Base-by-base conservation (phyloP, 2,329 filamentous ascomycete species). In the Juglanconis oblonga region DNA sequence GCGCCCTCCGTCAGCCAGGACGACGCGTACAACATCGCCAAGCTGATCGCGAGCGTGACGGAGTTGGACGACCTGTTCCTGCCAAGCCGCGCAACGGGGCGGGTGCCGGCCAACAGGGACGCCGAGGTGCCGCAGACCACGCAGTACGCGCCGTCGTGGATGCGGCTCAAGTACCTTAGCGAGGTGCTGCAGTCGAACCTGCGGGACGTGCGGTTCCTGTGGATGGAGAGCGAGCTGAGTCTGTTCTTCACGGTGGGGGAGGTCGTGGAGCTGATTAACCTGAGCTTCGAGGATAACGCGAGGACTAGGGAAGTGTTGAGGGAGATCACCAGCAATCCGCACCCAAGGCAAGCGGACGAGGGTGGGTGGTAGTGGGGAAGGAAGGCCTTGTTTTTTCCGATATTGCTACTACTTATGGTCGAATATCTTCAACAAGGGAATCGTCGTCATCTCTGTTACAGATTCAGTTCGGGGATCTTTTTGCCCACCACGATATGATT, bases 141-240 rank as follows among this genome's bases (percentile, higher is more conserved):
- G 3, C 83, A 87, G 67, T 87, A 87, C 64, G 84, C 84, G 4
- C 76, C 79, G 3, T 80, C 78, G 52, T 89, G 86, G 86, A 75
- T 88, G 60, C 79, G 85, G 52, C 77, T 89, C 61, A 85, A 87
- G 71, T 88, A 84, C 66, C 75, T 89, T 17, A 82, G 81, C 63
- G 83, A 88, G 70, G 81, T 88, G 33, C 74, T 89, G 64, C 86
- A 89, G 74, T 87, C 85, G 65, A 87, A 88, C 67, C 74, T 88
- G 56, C 82, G 81, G 63, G 86, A 88, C 63, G 82, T 89, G 58
- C 79, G 77, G 59, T 87, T 78, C 64, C 71, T 89, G 42, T 89
- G 86, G 86, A 79, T 82, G 67, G 85, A 89, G 64, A 86, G 85
- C 71, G 85, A 88, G 70, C 74, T 89, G 47, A 87, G 85, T 64